These are phyloP conservation scores for Camellia granthamiana DNA, from an alignment of 148 eudicot genomes.

Conservation along the genomic window DNA sequence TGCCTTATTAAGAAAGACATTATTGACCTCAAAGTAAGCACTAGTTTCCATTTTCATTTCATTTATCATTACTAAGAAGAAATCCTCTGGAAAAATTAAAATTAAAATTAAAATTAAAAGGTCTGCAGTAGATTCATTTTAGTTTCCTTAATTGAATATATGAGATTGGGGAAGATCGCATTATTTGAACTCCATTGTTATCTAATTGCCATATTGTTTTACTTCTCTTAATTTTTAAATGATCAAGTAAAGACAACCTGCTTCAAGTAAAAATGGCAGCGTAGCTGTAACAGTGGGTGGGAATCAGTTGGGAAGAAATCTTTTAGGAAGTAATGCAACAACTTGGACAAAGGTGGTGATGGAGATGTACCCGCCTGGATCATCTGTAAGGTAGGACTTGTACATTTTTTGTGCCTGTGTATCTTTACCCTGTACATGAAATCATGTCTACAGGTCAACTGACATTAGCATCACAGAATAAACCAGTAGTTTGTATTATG, in stretches of 20 bases:
- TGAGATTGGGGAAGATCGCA: background rate
- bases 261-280: constrained; percentile 66
- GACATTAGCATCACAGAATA: background rate
- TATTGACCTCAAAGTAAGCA: constrained; percentile 56
- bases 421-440: background rate
- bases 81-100: background rate
- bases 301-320: constrained; percentile 42
- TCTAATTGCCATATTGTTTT: constrained; percentile 21
- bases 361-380: constrained; percentile 70
- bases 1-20: constrained; percentile 35
- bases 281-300: constrained; percentile 45
- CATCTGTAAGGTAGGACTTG: constrained; percentile 55
- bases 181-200: background rate
- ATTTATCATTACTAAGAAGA: background rate
- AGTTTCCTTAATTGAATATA: background rate
- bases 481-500: background rate
- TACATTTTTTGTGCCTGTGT: background rate
- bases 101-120: background rate
- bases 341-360: constrained; percentile 78
- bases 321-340: constrained; percentile 42
- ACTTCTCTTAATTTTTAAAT: constrained; percentile 24
- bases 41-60: constrained; percentile 13
- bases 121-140: background rate
- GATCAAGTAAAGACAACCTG: constrained; percentile 91
- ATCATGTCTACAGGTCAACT: background rate